A percentile compares a stretch with the other conserved stretches of the same genome.
phyloP scores from a whole-genome alignment of 2,329 filamentous ascomycete genomes.

The Penicillium hordei region DNA sequence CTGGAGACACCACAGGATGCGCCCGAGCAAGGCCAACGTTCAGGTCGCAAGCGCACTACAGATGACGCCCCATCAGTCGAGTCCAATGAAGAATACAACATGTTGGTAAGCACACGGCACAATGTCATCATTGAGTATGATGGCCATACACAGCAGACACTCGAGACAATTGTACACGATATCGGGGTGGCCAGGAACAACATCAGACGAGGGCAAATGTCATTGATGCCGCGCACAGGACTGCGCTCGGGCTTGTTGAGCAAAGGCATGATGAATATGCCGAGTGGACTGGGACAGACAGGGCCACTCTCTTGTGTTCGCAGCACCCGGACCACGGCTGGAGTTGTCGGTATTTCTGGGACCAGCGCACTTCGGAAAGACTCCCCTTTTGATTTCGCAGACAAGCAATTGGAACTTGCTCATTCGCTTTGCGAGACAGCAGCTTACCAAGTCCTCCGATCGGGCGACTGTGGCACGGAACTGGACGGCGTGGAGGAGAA shows the following conservation, averaged over 20 bases:
- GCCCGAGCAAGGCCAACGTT: conserved; percentile 11
- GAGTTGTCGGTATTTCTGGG: conserved; percentile 20
- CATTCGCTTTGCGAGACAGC: conserved; percentile 81
- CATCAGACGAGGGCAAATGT: conserved; percentile 79
- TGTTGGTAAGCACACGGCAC: conserved; percentile 67
- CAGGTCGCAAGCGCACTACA: conserved; percentile 37
- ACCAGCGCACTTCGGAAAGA: conserved; percentile 45
- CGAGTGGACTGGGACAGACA: neutral
- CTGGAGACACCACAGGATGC: conserved; percentile 6
- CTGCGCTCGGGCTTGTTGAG: conserved; percentile 22
- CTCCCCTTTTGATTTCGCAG: conserved; percentile 68
- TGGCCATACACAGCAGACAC: conserved; percentile 76
- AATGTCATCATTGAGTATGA: conserved; percentile 93
- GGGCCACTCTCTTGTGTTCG: conserved; percentile 23
- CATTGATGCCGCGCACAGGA: conserved; percentile 31
- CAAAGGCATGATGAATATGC: conserved; percentile 8
- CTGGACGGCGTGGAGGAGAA: conserved; percentile 67
- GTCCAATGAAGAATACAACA: conserved; percentile 31
- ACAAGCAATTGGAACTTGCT: conserved; percentile 75
- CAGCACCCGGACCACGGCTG: conserved; percentile 26
- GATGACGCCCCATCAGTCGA: conserved; percentile 35
- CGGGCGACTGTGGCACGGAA: conserved; percentile 79
- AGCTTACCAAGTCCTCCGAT: conserved; percentile 84
- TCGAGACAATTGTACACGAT: conserved; percentile 79
- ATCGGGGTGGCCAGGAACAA: conserved; percentile 78